phyloP scores from a whole-genome alignment of 371 early-diverging fungal genomes.

The Globomyces sp. region DNA sequence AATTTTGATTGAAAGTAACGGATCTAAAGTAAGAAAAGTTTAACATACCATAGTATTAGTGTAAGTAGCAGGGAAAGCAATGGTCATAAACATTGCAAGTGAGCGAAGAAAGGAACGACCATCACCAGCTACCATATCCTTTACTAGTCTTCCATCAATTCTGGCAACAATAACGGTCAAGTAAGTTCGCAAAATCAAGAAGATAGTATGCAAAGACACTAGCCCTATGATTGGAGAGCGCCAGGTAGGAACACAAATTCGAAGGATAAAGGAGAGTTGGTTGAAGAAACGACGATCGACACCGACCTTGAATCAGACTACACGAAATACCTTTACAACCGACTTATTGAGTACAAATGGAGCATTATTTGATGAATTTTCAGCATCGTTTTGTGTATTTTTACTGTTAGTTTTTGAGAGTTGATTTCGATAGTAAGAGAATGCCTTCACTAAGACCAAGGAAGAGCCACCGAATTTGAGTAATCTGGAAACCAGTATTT shows the following conservation, averaged over 20 bases:
- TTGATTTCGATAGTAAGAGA: no score
- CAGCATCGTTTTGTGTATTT: no score
- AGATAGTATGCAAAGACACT: slow-evolving; percentile 76
- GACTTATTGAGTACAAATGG: slow-evolving; percentile 4
- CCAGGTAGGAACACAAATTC: slow-evolving; percentile 42
- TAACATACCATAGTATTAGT: slow-evolving; percentile 82
- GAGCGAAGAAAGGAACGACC: slow-evolving; percentile 74
- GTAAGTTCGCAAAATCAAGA: slow-evolving; percentile 88
- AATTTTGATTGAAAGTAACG: slow-evolving; percentile 47
- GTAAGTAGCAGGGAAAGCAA: slow-evolving; percentile 92
- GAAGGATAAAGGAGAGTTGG: slow-evolving; percentile 42
- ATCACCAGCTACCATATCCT: slow-evolving; percentile 81
- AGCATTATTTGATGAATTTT: no score
- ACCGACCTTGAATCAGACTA: slow-evolving; percentile 26
- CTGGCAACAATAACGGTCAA: slow-evolving; percentile 74
- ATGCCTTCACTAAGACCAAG: no score
- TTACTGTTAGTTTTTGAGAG: no score
- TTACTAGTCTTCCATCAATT: slow-evolving; percentile 54
- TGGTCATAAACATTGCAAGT: slow-evolving; percentile 85
- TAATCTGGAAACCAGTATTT: no score
- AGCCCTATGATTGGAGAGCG: slow-evolving; percentile 72
- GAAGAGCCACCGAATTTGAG: no score
- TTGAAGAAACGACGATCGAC: slow-evolving; percentile 41
- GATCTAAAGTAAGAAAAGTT: slow-evolving; percentile 16
- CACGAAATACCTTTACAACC: slow-evolving; percentile 18